These are phyloP conservation scores for Brassica balearica DNA, from an alignment of 441 rosid genomes.

Conservation along the genomic window DNA sequence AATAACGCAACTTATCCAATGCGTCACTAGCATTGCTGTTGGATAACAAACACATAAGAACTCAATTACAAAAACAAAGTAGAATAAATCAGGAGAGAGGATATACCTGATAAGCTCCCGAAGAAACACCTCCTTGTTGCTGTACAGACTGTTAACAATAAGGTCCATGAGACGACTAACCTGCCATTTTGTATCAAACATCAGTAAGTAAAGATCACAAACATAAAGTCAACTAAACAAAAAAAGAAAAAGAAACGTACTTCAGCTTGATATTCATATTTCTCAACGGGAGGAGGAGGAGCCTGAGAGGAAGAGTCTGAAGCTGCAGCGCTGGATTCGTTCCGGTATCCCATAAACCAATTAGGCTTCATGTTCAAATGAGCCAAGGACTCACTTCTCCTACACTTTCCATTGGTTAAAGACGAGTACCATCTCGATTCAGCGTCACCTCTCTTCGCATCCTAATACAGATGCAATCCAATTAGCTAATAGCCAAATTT, in stretches of 20 bases:
- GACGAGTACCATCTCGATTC: conserved; percentile 67
- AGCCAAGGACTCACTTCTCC: conserved; percentile 33
- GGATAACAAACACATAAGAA: conserved; percentile 5
- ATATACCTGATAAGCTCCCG: conserved; percentile 83
- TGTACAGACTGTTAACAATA: conserved; percentile 90
- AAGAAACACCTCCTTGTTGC: conserved; percentile 96
- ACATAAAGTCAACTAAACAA: neutral
- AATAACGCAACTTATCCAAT: conserved; percentile 87
- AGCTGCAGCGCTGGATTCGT: conserved; percentile 70
- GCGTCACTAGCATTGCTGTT: conserved; percentile 98
- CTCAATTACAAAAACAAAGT: too few species aligned
- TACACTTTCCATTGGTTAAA: conserved; percentile 49
- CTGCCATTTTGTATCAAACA: conserved; percentile 44
- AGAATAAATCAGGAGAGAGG: neutral
- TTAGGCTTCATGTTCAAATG: conserved; percentile 47
- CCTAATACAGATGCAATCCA: conserved; percentile 47
- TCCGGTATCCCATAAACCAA: conserved; percentile 46
- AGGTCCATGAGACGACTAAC: conserved; percentile 72
- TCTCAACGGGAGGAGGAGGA: conserved; percentile 55
- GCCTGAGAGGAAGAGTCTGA: conserved; percentile 64
- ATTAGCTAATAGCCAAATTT: neutral
- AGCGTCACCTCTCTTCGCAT: conserved; percentile 42
- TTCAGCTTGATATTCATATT: conserved; percentile 93
- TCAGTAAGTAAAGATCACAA: neutral
- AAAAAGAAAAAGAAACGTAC: conserved; percentile 44